These are phyloP conservation scores for Tylopilus subfusipes DNA, from an alignment of 768 basidiomycete genomes.

Conservation along the genomic window DNA sequence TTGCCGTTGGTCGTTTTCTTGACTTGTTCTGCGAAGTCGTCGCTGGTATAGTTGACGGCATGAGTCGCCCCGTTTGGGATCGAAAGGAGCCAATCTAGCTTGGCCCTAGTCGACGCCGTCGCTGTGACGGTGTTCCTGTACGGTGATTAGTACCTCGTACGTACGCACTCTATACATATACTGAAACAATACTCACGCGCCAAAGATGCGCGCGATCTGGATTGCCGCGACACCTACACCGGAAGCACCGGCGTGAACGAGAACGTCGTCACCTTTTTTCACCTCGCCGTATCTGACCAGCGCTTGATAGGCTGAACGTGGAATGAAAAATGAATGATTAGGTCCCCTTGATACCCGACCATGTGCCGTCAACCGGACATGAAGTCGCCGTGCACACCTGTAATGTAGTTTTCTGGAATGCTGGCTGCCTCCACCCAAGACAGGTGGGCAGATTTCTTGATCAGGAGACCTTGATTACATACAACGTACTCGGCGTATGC, in stretches of 20 bases:
- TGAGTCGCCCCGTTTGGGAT: constrained; percentile 70
- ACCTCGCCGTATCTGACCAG: constrained; percentile 66
- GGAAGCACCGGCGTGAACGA: constrained; percentile 89
- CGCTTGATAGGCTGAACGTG: constrained; percentile 53
- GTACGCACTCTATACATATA: background rate
- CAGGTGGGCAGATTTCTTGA: constrained; percentile 70
- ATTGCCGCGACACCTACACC: constrained; percentile 88
- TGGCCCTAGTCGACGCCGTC: constrained; percentile 82
- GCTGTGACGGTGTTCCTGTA: constrained; percentile 67
- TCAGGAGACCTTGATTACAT: constrained; percentile 59
- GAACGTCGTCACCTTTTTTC: constrained; percentile 65
- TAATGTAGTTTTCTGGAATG: constrained; percentile 85
- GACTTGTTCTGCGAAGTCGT: constrained; percentile 74
- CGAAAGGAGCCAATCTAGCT: constrained; percentile 70
- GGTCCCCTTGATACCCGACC: background rate
- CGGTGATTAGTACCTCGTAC: constrained; percentile 8
- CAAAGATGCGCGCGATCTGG: constrained; percentile 73
- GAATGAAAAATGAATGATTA: constrained; percentile 1
- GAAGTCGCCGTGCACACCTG: constrained; percentile 48
- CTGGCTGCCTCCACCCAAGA: constrained; percentile 84
- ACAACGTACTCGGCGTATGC: constrained; percentile 88
- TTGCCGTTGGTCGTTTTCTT: constrained; percentile 62
- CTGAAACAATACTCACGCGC: constrained; percentile 54
- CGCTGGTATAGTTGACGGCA: constrained; percentile 78
- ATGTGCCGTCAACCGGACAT: constrained; percentile 3